These are phyloP conservation scores for Aspergillus hancockii DNA, from an alignment of 495 filamentous ascomycete genomes.

Conservation along the genomic window DNA sequence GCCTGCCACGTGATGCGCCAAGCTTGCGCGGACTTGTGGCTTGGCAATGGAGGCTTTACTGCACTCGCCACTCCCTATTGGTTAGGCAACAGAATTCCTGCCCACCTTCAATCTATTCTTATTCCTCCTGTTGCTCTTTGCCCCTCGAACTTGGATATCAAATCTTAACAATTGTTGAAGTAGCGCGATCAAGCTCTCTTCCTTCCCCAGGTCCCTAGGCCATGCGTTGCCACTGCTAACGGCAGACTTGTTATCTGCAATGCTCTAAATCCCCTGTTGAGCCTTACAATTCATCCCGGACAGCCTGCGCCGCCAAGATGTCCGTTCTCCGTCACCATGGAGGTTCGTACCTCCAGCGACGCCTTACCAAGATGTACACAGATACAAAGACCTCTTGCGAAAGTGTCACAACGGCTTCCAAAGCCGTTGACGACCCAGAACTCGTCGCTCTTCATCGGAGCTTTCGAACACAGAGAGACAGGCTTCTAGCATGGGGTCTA, in stretches of 20 bases:
- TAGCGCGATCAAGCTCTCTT: background rate
- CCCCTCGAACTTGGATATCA: conserved; percentile 11
- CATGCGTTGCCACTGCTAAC: conserved; percentile 9
- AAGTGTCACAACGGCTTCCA: conserved; percentile 72
- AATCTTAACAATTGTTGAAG: background rate
- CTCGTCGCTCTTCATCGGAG: conserved; percentile 56
- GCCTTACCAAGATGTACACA: conserved; percentile 86
- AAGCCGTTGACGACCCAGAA: conserved; percentile 55
- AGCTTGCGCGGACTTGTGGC: conserved; percentile 12
- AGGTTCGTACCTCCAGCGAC: conserved; percentile 56
- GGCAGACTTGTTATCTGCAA: conserved; percentile 7
- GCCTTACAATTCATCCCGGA: conserved; percentile 20
- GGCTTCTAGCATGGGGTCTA: conserved; percentile 84
- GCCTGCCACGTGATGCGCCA: conserved; percentile 41
- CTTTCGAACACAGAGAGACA: conserved; percentile 57
- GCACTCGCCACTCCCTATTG: conserved; percentile 38
- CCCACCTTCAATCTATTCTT: conserved; percentile 31
- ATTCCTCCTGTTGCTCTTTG: conserved; percentile 22
- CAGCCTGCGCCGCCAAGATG: conserved; percentile 38
- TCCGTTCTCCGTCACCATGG: conserved; percentile 52
- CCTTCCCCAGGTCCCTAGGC: background rate
- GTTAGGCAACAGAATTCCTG: conserved; percentile 55
- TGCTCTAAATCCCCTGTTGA: conserved; percentile 22
- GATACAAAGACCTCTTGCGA: conserved; percentile 90
- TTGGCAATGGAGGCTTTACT: conserved; percentile 32